phyloP scores from a whole-genome alignment of 805 yeast genomes.

The Myxozyma melibiosi region DNA sequence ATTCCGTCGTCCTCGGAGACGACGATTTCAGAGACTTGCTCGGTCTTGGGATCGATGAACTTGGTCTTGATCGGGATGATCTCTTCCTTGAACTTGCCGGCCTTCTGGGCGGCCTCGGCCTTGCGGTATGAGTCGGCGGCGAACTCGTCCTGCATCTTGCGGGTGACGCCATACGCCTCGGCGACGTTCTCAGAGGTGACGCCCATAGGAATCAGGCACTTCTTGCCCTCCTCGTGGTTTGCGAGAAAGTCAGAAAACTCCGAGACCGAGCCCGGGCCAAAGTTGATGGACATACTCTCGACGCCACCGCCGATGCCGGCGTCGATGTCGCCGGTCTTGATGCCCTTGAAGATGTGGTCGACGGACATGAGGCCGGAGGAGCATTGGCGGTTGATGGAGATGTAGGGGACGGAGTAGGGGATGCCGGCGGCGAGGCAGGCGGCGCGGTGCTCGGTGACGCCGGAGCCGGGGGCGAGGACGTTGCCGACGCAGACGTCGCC shows the following conservation, averaged over 20 bases:
- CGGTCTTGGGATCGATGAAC: slow-evolving; percentile 58
- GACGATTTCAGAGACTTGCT: slow-evolving; percentile 53
- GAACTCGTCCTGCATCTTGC: slow-evolving; percentile 80
- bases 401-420: slow-evolving; percentile 75
- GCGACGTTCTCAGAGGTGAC: slow-evolving; percentile 93
- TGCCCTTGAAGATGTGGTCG: slow-evolving; percentile 86
- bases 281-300: slow-evolving; percentile 78
- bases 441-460: slow-evolving; percentile 92
- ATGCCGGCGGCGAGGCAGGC: slow-evolving; percentile 90
- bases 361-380: slow-evolving; percentile 92
- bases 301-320: slow-evolving; percentile 92
- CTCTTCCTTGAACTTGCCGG: slow-evolving; percentile 83
- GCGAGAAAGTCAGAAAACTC: slow-evolving; percentile 55
- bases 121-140: slow-evolving; percentile 85
- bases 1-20: slow-evolving; percentile 87
- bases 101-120: slow-evolving; percentile 72
- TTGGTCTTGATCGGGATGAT: slow-evolving; percentile 77
- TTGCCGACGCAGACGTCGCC: slow-evolving; percentile 91
- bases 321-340: slow-evolving; percentile 82
- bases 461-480: slow-evolving; percentile 89
- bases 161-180: slow-evolving; percentile 59
- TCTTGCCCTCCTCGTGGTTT: slow-evolving; percentile 43
- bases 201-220: slow-evolving; percentile 95
- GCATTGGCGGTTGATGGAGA: slow-evolving; percentile 90
- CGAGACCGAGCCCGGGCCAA: slow-evolving; percentile 46